phyloP scores from a whole-genome alignment of 768 basidiomycete species.

The Panellus pusillus region DNA sequence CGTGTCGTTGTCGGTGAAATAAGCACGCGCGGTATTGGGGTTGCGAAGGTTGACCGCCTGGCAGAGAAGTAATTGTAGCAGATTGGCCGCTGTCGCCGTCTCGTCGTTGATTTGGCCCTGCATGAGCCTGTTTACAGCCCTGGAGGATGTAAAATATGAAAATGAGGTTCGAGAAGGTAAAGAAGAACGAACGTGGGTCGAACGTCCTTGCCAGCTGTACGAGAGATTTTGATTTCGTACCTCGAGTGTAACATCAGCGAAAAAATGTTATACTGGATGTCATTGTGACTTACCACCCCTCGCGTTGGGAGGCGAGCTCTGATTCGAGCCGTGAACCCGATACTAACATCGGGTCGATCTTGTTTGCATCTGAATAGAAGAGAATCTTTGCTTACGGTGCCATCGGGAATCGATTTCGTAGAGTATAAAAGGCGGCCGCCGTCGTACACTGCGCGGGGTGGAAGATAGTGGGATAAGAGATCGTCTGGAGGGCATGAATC shows the following conservation, averaged over 20 bases:
- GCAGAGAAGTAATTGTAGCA: conserved; percentile 35
- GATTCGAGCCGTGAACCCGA: conserved; percentile 34
- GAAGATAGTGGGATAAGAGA: conserved; percentile 21
- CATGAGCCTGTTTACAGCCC: conserved; percentile 10
- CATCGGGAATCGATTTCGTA: neutral
- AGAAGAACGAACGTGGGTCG: conserved; percentile 28
- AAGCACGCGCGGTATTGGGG: conserved; percentile 34
- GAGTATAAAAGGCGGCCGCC: conserved; percentile 27
- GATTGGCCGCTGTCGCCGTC: conserved; percentile 29
- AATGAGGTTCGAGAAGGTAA: neutral
- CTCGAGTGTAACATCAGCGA: no score
- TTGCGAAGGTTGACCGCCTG: conserved; percentile 35
- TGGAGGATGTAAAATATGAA: neutral
- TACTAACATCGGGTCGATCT: conserved; percentile 26
- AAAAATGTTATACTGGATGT: no score
- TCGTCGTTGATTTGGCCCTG: conserved; percentile 11
- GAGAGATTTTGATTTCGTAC: conserved; percentile 24
- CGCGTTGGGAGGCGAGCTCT: conserved; percentile 6
- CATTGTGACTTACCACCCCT: conserved; percentile 5
- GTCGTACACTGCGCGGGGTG: conserved; percentile 32
- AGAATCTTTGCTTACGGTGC: neutral
- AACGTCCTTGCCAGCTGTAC: conserved; percentile 30
- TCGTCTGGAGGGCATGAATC: conserved; percentile 29
- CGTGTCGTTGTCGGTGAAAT: conserved; percentile 27
- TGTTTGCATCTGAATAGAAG: conserved; percentile 5